Percentiles rank a stretch among this genome's conserved stretches.
phyloP scores from a whole-genome alignment of 192 early-diverging fungal species.

The Spizellomyces sp. region DNA sequence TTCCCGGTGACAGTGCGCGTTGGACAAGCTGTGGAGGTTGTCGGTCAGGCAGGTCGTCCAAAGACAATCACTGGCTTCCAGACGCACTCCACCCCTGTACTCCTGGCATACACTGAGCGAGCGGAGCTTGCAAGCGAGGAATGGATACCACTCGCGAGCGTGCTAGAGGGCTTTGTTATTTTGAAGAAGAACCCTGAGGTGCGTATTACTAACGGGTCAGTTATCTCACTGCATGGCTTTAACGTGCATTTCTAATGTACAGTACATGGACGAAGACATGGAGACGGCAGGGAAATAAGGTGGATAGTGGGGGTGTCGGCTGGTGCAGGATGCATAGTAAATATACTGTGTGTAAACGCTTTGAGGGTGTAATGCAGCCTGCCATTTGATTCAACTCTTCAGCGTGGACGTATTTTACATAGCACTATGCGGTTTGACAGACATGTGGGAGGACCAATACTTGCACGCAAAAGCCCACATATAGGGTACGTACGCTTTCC shows the following conservation, averaged over 20 bases:
- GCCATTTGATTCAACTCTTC: too few relatives aligned
- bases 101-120: slow-evolving; percentile 94
- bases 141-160: slow-evolving; percentile 80
- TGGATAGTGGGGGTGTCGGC: too few relatives aligned
- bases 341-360: too few relatives aligned
- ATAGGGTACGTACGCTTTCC: too few relatives aligned
- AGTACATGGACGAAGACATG: neutral
- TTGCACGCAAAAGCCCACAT: too few relatives aligned
- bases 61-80: slow-evolving; percentile 99
- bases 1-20: slow-evolving; percentile 90
- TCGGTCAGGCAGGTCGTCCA: slow-evolving; percentile 96
- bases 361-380: too few relatives aligned
- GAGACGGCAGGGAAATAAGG: neutral
- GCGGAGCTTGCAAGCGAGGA: slow-evolving; percentile 99
- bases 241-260: neutral
- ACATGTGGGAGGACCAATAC: too few relatives aligned
- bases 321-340: too few relatives aligned
- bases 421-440: too few relatives aligned
- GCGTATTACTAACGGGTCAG: neutral
- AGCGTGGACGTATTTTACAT: too few relatives aligned
- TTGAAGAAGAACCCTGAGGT: slow-evolving; percentile 76
- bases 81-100: slow-evolving; percentile 95
- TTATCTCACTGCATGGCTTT: neutral
- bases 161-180: slow-evolving; percentile 96
- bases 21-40: slow-evolving; percentile 98